Evolutionary conservation across 129 eudicot genomes (phyloP).

Genomic region (Helichrysum umbraculigerum): DNA sequence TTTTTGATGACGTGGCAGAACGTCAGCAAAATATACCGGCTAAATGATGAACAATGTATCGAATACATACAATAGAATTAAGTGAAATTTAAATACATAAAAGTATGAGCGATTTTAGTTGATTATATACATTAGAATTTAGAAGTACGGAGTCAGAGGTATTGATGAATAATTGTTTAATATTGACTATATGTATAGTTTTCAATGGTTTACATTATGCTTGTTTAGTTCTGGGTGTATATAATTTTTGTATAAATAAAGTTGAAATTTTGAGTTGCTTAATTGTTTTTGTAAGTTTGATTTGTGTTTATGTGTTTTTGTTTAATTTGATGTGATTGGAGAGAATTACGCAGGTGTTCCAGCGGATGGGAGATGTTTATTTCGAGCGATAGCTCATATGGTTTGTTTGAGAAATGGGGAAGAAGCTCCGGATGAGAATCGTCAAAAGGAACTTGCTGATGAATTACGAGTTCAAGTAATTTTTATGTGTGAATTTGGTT

Average conservation of each 20-base stretch:
- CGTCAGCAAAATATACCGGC: too few relatives aligned
- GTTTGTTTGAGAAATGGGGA: slow-evolving; percentile 62
- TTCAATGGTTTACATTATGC: too few relatives aligned
- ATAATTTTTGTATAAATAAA: too few relatives aligned
- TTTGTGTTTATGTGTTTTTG: not conserved
- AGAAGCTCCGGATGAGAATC: slow-evolving; percentile 55
- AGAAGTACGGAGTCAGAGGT: too few relatives aligned
- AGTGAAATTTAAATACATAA: too few relatives aligned
- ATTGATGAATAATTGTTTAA: too few relatives aligned
- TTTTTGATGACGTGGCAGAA: not conserved
- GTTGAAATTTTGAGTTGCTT: too few relatives aligned
- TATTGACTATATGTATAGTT: too few relatives aligned
- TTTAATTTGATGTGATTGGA: not conserved
- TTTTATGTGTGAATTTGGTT: not conserved
- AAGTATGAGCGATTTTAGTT: too few relatives aligned
- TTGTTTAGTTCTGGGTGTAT: too few relatives aligned
- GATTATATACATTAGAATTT: not conserved
- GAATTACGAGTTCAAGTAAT: slow-evolving; percentile 59
- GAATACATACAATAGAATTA: not conserved
- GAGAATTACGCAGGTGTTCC: slow-evolving; percentile 41
- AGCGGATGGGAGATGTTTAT: slow-evolving; percentile 63
- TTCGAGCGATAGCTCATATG: slow-evolving; percentile 68
- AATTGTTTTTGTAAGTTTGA: not conserved
- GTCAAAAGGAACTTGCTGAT: slow-evolving; percentile 65
- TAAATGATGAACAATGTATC: too few relatives aligned